Evolutionary conservation across 169 alveolate genomes (phyloP).

Genomic region (Amoebophrya sp.): DNA sequence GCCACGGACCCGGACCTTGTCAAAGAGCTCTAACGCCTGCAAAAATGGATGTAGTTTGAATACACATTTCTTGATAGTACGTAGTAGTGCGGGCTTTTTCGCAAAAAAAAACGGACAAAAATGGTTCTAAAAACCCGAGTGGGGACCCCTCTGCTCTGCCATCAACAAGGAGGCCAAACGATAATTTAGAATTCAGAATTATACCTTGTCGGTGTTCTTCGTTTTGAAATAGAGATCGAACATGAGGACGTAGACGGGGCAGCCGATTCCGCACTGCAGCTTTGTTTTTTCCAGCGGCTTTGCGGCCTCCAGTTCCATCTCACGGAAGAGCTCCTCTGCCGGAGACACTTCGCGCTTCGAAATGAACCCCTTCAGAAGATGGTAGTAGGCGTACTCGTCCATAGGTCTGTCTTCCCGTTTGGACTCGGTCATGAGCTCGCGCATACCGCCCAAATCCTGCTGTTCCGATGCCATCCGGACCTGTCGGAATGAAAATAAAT

Average conservation of each 20-base stretch:
- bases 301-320: background rate
- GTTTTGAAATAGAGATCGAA: slow-evolving; percentile 5
- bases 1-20: background rate
- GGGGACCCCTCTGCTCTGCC: no score
- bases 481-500: background rate
- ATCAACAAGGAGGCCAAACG: no score
- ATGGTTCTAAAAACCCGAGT: no score
- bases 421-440: background rate
- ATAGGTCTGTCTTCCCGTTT: background rate
- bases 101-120: no score
- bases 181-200: no score
- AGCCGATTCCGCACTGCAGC: background rate
- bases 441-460: background rate
- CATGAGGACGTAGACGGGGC: slow-evolving; percentile 16
- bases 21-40: background rate
- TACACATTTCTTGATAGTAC: no score
- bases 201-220: background rate
- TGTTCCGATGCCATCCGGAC: slow-evolving; percentile 10
- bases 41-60: no score
- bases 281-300: slow-evolving; percentile 20
- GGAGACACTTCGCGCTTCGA: background rate
- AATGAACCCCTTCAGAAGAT: background rate
- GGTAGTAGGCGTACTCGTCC: background rate
- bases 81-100: no score
- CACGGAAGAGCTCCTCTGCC: background rate